phyloP scores from a whole-genome alignment of 2,329 filamentous ascomycete genomes.

The Alternaria tenuissima region DNA sequence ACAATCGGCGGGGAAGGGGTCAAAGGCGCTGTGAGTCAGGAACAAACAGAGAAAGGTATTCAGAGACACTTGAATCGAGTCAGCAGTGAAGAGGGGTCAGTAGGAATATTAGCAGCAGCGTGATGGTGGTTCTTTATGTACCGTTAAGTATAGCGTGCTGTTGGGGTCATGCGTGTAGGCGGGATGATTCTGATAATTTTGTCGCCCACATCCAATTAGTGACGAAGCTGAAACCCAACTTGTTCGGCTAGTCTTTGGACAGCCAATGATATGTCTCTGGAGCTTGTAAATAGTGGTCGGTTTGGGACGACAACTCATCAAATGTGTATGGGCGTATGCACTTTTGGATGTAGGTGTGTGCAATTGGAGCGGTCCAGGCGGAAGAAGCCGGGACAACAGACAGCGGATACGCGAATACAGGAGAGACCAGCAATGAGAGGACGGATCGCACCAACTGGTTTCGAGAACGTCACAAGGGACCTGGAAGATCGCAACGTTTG shows the following conservation, averaged over 20 bases:
- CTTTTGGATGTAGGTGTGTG: conserved; percentile 26
- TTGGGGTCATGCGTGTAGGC: conserved; percentile 50
- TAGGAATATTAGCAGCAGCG: conserved; percentile 19
- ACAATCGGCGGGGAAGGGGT: conserved; percentile 23
- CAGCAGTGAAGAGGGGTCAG: conserved; percentile 9
- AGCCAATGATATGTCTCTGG: conserved; percentile 40
- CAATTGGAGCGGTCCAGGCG: conserved; percentile 39
- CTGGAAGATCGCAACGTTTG: not conserved
- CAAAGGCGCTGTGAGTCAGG: conserved; percentile 28
- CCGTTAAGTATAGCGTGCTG: conserved; percentile 30
- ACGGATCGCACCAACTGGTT: not conserved
- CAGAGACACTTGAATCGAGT: not conserved
- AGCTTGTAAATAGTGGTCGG: conserved; percentile 39
- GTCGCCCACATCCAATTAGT: conserved; percentile 45
- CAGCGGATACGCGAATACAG: not conserved
- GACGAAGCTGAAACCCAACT: conserved; percentile 47
- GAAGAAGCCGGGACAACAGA: conserved; percentile 22
- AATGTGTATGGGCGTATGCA: conserved; percentile 41
- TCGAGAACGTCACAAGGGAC: not conserved
- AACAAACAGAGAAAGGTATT: conserved; percentile 13
- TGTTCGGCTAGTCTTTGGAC: conserved; percentile 38
- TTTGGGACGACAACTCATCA: conserved; percentile 51
- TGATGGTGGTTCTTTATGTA: conserved; percentile 43
- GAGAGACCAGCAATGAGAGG: not conserved
- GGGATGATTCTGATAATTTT: conserved; percentile 44